phyloP scores from a whole-genome alignment of 768 basidiomycete species.

The Lepiota brunneoincarnata region DNA sequence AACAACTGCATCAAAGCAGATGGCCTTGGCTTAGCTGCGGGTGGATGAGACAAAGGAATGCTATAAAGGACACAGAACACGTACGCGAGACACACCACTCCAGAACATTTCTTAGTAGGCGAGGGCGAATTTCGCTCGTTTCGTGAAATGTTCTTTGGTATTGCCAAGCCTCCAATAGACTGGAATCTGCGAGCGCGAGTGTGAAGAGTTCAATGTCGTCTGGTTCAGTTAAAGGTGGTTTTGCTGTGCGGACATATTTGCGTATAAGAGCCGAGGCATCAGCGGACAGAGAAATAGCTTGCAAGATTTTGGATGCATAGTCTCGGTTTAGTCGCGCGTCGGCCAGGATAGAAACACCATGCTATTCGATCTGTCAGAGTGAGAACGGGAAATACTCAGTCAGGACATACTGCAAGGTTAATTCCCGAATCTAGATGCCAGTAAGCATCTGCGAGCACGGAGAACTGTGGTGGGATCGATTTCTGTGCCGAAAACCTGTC shows the following conservation, averaged over 20 bases:
- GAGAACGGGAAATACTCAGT: not conserved
- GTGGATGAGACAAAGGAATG: slow-evolving; percentile 9
- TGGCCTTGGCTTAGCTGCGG: slow-evolving; percentile 56
- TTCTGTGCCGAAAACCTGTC: slow-evolving; percentile 46
- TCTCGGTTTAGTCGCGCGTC: slow-evolving; percentile 75
- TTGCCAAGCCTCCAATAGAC: slow-evolving; percentile 70
- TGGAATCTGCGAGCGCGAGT: slow-evolving; percentile 62
- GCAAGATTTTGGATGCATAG: slow-evolving; percentile 75
- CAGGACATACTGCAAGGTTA: slow-evolving; percentile 54
- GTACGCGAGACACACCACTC: slow-evolving; percentile 70
- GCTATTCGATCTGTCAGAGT: slow-evolving; percentile 34
- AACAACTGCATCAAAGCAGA: slow-evolving; percentile 59
- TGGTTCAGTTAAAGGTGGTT: slow-evolving; percentile 67
- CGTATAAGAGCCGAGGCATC: slow-evolving; percentile 57
- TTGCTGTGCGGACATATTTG: slow-evolving; percentile 72
- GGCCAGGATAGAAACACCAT: slow-evolving; percentile 68
- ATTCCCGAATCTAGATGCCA: slow-evolving; percentile 76
- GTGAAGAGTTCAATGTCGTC: slow-evolving; percentile 70
- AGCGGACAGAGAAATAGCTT: slow-evolving; percentile 52
- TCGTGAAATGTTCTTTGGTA: slow-evolving; percentile 74
- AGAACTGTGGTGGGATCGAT: slow-evolving; percentile 76
- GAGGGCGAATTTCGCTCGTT: slow-evolving; percentile 44
- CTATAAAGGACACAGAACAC: slow-evolving; percentile 24
- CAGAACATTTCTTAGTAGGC: slow-evolving; percentile 56
- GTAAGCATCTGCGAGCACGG: slow-evolving; percentile 77